Evolutionary conservation across 202 grass and related monocot genomes (phyloP), one percentile per base, ranked within the genome.

Genomic region (Alloteropsis angusta): DNA sequence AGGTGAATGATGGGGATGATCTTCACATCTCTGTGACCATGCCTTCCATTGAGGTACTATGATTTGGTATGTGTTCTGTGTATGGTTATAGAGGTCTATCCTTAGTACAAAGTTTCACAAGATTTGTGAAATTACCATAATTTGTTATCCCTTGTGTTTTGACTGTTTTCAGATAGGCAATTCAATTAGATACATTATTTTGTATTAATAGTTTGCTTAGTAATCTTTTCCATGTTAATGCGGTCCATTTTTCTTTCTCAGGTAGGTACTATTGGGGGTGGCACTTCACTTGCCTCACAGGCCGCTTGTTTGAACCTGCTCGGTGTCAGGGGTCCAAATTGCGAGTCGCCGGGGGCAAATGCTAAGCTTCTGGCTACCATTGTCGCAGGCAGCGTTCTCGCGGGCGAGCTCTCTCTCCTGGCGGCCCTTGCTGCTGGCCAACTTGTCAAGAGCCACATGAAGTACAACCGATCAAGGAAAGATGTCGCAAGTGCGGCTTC

Each of bases 361-460:
- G 79, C 88, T 58, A 79, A 78, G 60, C 82, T 81, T 46, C 78
- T 97, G 57, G 90, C 93, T 63, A 82, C 86, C 62, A 85, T 97
- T 71, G 82, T 97, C 7, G 82, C 86, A 0, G 88, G 93, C 28
- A 88, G 88, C 9, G 93, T 97, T 34, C 88, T 97, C 5, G 93
- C 90, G 0, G 86, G 90, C 7, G 93, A 97, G 84, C 90, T 97
- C 9, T 97, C 90, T 43, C 88, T 97, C 60, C 77, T 97, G 15
- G 85, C 90, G 7, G 86, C 84, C 38, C 82, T 97, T 49, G 86
- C 93, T 48, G 56, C 88, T 22, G 90, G 86, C 32, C 86, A 93
- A 64, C 93, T 97, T 82, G 93, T 97, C 5, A 72, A 89, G 82
- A 97, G 90, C 62, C 90, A 91, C 76, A 93, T 91, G 93, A 93